Evolutionary conservation across 1,284 basidiomycete species (phyloP).

Genomic region (Sphaerobolus stellatus): DNA sequence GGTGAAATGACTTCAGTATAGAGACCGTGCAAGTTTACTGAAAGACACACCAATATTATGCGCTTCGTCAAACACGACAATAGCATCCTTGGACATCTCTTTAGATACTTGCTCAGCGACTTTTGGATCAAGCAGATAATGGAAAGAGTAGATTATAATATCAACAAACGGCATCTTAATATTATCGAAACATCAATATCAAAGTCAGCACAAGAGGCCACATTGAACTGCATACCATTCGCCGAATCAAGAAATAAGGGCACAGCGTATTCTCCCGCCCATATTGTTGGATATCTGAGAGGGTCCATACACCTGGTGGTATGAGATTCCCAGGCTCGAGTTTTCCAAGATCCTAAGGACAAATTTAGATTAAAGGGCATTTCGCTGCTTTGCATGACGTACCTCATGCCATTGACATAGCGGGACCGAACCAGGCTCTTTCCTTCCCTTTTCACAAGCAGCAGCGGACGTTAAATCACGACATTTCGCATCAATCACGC

Average conservation of each 20-base stretch:
- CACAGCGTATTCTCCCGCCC: constrained; percentile 86
- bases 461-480: constrained; percentile 90
- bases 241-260: constrained; percentile 94
- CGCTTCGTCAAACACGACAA: constrained; percentile 99
- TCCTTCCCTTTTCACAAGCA: constrained; percentile 82
- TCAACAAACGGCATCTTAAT: constrained; percentile 90
- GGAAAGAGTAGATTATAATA: constrained; percentile 98
- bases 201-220: not conserved
- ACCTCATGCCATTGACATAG: constrained; percentile 97
- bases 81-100: constrained; percentile 96
- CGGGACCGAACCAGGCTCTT: constrained; percentile 88
- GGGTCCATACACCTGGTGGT: constrained; percentile 88
- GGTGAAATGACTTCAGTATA: not conserved
- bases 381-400: constrained; percentile 18
- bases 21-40: too few relatives aligned
- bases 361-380: not conserved
- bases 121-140: constrained; percentile 98
- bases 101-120: constrained; percentile 99
- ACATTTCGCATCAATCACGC: constrained; percentile 95
- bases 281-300: constrained; percentile 91
- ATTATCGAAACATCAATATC: constrained; percentile 4
- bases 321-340: constrained; percentile 84
- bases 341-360: constrained; percentile 69
- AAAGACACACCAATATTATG: constrained; percentile 88
- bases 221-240: constrained; percentile 70